Base-by-base conservation (phyloP, 805 yeast species). In the Metschnikowia orientalis region DNA sequence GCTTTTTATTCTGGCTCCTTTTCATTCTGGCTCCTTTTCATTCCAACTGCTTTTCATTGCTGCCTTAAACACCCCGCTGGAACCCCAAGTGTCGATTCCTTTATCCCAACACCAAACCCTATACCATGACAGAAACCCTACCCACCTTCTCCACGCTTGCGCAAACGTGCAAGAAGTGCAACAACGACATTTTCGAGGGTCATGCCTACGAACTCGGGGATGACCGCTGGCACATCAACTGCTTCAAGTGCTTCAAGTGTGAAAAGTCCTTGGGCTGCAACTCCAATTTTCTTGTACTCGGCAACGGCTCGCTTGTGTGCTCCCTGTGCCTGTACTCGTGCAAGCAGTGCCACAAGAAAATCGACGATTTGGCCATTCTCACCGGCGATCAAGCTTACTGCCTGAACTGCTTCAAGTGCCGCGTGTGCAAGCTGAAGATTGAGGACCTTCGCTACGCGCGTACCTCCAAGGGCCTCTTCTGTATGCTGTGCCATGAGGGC, bases 361-460 rank as follows among this genome's bases (percentile, higher is more conserved):
- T 90, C 42, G 90, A 84, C 47, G 96, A 90, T 56, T 69, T 87
- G 65, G 97, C 98, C 9, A 89, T 92, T 18, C 67, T 90, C 20
- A 88, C 97, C 1, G 95, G 96, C 16, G 94, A 92, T 48, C 90
- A 85, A 54, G 96, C 97, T 3, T 92, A 86, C 57, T 92, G 97
- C 57, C 77, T 94, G 6, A 69, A 71, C 30, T 90, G 98, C 58
- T 92, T 90, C 63, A 78, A 78, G 49, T 90, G 98, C 58, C 76
- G 90, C 31, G 80, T 85, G 47, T 90, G 98, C 63, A 80, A 82
- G 54, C 75, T 75, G 41, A 79, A 81, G 37, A 90, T 90, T 41
- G 94, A 83, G 51, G 95, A 90, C 59, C 64, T 89, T 44, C 71
- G 88, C 45, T 92, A 92, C 56, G 97, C 97, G 10, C 73, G 95